Evolutionary conservation across 2,329 filamentous ascomycete genomes (phyloP), one percentile per base, ranked within the genome.

Genomic region (Thelonectria olida): DNA sequence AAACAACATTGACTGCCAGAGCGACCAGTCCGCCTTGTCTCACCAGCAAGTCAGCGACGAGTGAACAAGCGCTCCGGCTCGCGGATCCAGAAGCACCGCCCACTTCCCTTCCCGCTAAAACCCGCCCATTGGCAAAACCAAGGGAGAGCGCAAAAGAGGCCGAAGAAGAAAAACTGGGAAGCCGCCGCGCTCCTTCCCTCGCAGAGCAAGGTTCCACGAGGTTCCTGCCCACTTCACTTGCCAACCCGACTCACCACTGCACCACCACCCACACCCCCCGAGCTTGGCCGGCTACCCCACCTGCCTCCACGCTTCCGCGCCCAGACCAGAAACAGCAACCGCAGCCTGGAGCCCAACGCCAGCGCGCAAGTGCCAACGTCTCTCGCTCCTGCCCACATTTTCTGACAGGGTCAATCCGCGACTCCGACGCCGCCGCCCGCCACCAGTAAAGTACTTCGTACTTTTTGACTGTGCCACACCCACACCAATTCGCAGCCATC

Each of bases 391-490:
- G 42, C 52, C 57, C 57, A 60, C 57, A 54, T 38, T 50, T 60
- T 54, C 45, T 60, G 45, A 51, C 57, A 55, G 57, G 57, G 20
- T 60, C 56, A 59, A 59, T 49, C 58, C 52, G 50, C 53, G 42
- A 22, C n/a, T 25, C 57, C 67, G 67, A 64, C 70, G 62, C 67
- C 67, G 67, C 64, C 67, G 54, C 67, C 64, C 67, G 54, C 67
- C 67, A 69, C 66, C 36, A 62, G 69, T 65, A 28, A 62, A 53
- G 53, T 58, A 25, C 23, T 53, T n/a, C n/a, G n/a, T n/a, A n/a
- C n/a, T n/a, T n/a, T n/a, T 62, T 67, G 66, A 13, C 63, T 65
- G 63, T 65, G 63, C 63, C 63, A 65, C 66, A 63, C 58, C 62
- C 55, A 61, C 61, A 54, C 44, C 51, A 55, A 49, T 17, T 15